Base-by-base conservation (phyloP, 2,329 filamentous ascomycete species). In the Clonostachys solani region DNA sequence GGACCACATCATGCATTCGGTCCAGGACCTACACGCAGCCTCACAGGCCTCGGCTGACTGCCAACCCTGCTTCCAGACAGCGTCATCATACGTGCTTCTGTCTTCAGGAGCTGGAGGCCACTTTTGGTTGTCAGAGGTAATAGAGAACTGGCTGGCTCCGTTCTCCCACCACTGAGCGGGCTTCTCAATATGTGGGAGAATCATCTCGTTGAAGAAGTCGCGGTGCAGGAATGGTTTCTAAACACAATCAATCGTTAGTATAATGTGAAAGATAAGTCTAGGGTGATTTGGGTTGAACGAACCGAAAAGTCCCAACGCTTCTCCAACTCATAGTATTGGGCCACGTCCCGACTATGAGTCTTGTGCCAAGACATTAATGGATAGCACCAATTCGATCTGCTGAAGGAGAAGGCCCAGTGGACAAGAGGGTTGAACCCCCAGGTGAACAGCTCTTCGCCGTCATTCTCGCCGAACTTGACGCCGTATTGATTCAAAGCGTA, bases 341-440 rank as follows among this genome's bases (percentile, higher is more conserved):
- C 48, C 5, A 58, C 53, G 34, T 58, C 56, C 16, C 55, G 54
- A 40, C 47, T 57, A 40, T 58, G 56, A 3, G 55, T 53, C 44
- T 58, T 57, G 50, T 58, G 56, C 50, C 53, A 58, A 5, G 56
- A 58, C 49, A 54, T 16, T 35, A 58, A 36, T 6, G 55, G 56
- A n/a, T 42, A 36, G 42, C 56, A 58, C 56, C 56, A 58, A 44
- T 58, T 58, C 23, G 50, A 43, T 35, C 38, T 42, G 47, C 48
- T 50, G 35, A 58, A 58, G 12, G 47, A 45, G 47, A 57, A 58
- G 10, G 33, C 46, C 55, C 55, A 58, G 37, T 58, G 55, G 4
- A 58, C 54, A 6, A 57, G 43, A 4, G 51, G 50, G 40, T 58
- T 58, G 46, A 58, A 58, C 2, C 56, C 56, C 50, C 51, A 58